Evolutionary conservation across 306 rosid genomes (phyloP), one percentile per base, ranked within the genome.

Genomic region (Prunus salicina): DNA sequence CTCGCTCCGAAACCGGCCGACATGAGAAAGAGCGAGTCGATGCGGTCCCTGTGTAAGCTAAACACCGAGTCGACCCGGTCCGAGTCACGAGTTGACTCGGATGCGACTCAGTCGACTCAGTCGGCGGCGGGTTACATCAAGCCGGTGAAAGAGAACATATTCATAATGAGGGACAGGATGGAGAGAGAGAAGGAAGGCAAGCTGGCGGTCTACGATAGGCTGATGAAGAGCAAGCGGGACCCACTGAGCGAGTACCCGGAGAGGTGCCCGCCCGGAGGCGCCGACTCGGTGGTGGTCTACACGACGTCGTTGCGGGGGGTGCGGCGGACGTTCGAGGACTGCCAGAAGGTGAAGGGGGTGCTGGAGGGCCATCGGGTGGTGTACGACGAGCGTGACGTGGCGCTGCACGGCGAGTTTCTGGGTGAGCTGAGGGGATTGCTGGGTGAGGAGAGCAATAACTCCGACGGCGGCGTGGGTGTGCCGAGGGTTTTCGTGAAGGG

Each of bases 281-380:
- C 34, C 1, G 92, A 92, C 7, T 27, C 80, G 11, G 93, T 92
- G 76, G 98, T 94, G 62, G 76, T 94, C 10, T 94, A 92, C 80
- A 94, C 98, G 78, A 94, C 98, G 83, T 91, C 98, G 75, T 67
- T 94, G 73, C 72, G 95, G 0, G 98, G 98, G 3, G 90, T 94
- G 3, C 71, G 98, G 43, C 85, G 87, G 75, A 94, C 98, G 22
- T 85, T 71, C 57, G 97, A 92, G 80, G 96, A 92, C 1, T 94
- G 98, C 55, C 86, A 81, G 68, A 66, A 75, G 3, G 97, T 87
- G 68, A 82, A 87, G 38, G 74, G 89, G 13, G 47, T 94, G 7
- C 58, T 94, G 73, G 97, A 94, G 45, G 60, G 67, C 25, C 94
- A 89, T 49, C 62, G 83, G 19, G 91, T 92, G 66, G 89, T 85